These are phyloP conservation scores for Perkinsus olseni DNA, from an alignment of 169 alveolate species.

Conservation along the genomic window DNA sequence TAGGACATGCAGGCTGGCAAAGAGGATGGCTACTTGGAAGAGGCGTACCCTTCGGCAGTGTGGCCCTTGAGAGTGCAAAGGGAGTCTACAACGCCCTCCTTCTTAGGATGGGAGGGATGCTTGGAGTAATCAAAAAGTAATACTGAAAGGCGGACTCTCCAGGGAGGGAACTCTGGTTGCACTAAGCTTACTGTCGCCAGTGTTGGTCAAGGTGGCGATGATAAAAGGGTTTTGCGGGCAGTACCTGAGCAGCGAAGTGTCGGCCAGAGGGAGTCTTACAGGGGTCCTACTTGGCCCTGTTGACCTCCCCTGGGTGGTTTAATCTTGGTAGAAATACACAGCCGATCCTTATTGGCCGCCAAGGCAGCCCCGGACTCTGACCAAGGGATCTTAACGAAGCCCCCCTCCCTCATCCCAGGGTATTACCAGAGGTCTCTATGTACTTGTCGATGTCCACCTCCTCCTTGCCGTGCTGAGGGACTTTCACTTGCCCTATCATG, in stretches of 20 bases:
- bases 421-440: not conserved
- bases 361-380: not conserved
- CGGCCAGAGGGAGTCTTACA: not conserved
- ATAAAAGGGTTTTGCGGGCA: constrained; percentile 77
- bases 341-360: not conserved
- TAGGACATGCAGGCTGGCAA: not conserved
- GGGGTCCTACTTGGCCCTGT: constrained; percentile 43
- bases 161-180: not conserved
- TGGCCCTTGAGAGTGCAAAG: not conserved
- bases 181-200: constrained; percentile 52
- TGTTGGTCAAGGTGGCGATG: constrained; percentile 78
- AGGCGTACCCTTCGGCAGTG: not conserved
- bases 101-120: constrained; percentile 60
- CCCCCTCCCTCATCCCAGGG: not conserved
- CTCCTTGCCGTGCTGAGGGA: constrained; percentile 36
- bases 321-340: not conserved
- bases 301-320: constrained; percentile 64
- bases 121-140: constrained; percentile 76
- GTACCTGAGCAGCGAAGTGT: constrained; percentile 41
- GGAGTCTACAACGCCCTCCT: not conserved
- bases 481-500: constrained; percentile 67
- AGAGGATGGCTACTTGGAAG: not conserved
- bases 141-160: not conserved
- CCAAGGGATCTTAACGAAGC: not conserved
- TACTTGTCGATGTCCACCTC: constrained; percentile 5